A percentile compares a stretch with the other conserved stretches of the same genome.
Evolutionary conservation across 306 rosid species (phyloP).

Genomic region (Vachellia collinsii): DNA sequence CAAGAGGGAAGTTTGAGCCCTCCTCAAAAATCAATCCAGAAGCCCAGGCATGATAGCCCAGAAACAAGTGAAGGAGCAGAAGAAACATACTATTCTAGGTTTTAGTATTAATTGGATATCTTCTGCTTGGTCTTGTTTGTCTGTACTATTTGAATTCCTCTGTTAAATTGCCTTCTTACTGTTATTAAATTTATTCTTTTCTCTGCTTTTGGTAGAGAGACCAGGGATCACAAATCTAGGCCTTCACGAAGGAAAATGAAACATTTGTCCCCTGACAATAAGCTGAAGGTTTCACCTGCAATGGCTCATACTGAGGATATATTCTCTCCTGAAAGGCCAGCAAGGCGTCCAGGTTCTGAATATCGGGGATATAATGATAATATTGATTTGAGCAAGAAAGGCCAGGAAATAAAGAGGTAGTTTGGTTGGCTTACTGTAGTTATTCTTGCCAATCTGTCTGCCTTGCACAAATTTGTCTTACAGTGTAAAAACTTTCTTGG

Average conservation of each 20-base stretch:
- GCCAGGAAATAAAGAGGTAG: slow-evolving; percentile 55
- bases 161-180: slow-evolving; percentile 24
- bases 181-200: slow-evolving; percentile 4
- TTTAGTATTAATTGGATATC: slow-evolving; percentile 15
- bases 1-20: slow-evolving; percentile 58
- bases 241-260: slow-evolving; percentile 49
- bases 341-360: slow-evolving; percentile 40
- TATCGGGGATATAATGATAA: slow-evolving; percentile 38
- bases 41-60: slow-evolving; percentile 48
- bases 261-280: slow-evolving; percentile 47
- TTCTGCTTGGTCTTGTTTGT: slow-evolving; percentile 17
- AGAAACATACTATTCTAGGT: slow-evolving; percentile 53
- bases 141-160: not conserved
- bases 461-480: slow-evolving; percentile 40
- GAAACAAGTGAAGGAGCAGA: slow-evolving; percentile 56
- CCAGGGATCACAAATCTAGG: slow-evolving; percentile 46
- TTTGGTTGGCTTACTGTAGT: slow-evolving; percentile 32
- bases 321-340: slow-evolving; percentile 54
- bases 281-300: slow-evolving; percentile 50
- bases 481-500: slow-evolving; percentile 34
- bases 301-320: slow-evolving; percentile 47
- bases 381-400: slow-evolving; percentile 47
- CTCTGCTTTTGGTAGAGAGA: slow-evolving; percentile 47
- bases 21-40: slow-evolving; percentile 52
- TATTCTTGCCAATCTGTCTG: slow-evolving; percentile 19